phyloP scores from a whole-genome alignment of 2,329 filamentous ascomycete species.

The Bertia moriformis region DNA sequence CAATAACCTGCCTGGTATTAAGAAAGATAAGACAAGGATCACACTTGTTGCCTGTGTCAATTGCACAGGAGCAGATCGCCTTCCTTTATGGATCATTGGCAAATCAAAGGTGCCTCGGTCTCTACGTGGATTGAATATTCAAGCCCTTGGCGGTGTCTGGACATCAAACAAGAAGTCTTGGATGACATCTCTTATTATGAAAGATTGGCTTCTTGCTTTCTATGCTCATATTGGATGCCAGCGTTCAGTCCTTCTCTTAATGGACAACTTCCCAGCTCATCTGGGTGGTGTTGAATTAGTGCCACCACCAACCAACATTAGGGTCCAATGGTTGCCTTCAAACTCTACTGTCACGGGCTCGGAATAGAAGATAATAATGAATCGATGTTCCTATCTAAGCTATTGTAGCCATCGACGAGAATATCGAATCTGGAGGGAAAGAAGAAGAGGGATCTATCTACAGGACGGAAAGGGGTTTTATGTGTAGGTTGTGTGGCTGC shows the following conservation, averaged over 20 bases:
- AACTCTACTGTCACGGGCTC: too few species aligned
- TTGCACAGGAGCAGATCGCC: conserved; percentile 2
- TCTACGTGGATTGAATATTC: background rate
- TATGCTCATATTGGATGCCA: conserved; percentile 2
- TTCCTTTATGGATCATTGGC: conserved; percentile 3
- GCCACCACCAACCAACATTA: conserved; percentile 3
- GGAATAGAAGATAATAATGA: too few species aligned
- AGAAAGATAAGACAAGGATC: conserved; percentile 3
- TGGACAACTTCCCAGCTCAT: conserved; percentile 3
- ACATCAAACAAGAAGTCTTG: conserved; percentile 2
- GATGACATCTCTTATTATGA: conserved; percentile 2
- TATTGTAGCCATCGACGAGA: too few species aligned
- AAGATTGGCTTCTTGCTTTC: conserved; percentile 3
- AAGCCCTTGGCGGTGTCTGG: conserved; percentile 1
- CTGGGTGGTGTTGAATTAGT: conserved; percentile 2
- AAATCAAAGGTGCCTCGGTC: conserved; percentile 2
- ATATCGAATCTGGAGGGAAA: too few species aligned
- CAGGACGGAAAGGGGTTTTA: too few species aligned
- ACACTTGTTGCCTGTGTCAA: conserved; percentile 2
- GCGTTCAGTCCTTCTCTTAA: conserved; percentile 3
- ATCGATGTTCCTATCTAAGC: too few species aligned
- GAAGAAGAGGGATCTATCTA: too few species aligned
- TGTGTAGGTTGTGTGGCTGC: too few species aligned
- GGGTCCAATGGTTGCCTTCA: conserved; percentile 2
- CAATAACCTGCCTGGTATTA: too few species aligned